Conservation (phyloP, 805 yeast genomes). For the Myxozyma mucilagina region DNA sequence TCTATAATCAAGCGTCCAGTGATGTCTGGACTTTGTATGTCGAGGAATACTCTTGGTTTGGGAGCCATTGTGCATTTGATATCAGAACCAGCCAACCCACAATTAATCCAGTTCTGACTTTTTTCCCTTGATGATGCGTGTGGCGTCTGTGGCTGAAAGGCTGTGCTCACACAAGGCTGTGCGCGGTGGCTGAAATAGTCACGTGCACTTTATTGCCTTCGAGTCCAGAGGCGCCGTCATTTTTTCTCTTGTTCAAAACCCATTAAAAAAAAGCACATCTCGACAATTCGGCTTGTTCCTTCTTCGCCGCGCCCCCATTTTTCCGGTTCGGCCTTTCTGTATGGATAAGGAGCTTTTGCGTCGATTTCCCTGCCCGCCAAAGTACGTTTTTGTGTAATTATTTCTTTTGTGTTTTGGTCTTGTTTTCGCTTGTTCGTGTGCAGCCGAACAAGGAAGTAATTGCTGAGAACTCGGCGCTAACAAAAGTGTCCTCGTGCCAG, state of each 20-base stretch:
- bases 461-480: no score
- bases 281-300: neutral
- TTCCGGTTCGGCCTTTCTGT: slow-evolving; percentile 17
- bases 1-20: slow-evolving; percentile 23
- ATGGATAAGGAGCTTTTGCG: slow-evolving; percentile 43
- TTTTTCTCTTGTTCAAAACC: no score
- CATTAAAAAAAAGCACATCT: no score
- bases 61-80: slow-evolving; percentile 5
- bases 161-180: no score
- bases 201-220: no score
- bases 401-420: neutral
- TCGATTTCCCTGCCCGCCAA: slow-evolving; percentile 42
- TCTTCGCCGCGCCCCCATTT: neutral
- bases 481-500: no score
- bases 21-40: slow-evolving; percentile 17
- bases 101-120: no score
- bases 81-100: neutral
- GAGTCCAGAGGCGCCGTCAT: no score
- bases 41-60: slow-evolving; percentile 26
- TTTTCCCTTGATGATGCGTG: no score
- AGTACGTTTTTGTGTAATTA: slow-evolving; percentile 22
- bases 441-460: no score
- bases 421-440: neutral
- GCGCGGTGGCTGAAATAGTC: no score
- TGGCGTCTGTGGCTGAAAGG: no score